A percentile compares a stretch with the other conserved stretches of the same genome.
These are phyloP conservation scores for Hypoxylon sp. DNA, from an alignment of 2,329 filamentous ascomycete genomes.

Conservation along the genomic window DNA sequence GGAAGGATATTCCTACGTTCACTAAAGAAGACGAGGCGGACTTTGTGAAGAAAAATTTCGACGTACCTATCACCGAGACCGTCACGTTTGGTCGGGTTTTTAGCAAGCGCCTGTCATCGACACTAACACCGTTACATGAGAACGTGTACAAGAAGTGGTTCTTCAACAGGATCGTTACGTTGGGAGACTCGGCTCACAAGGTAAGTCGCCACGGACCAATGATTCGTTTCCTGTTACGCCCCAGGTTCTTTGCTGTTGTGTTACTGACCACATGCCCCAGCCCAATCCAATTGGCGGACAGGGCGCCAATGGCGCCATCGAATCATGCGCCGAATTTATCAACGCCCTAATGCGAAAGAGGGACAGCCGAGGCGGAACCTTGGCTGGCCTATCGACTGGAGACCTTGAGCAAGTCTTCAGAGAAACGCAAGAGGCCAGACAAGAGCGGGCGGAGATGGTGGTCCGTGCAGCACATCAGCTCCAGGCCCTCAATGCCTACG, in stretches of 20 bases:
- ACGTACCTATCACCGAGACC: constrained; percentile 46
- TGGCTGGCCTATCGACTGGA: constrained; percentile 28
- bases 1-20: constrained; percentile 55
- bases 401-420: constrained; percentile 39
- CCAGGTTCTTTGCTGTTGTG: neutral
- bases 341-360: constrained; percentile 43
- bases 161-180: constrained; percentile 51
- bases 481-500: neutral
- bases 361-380: constrained; percentile 14
- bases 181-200: constrained; percentile 57
- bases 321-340: constrained; percentile 48
- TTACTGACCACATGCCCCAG: constrained; percentile 10
- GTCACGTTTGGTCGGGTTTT: constrained; percentile 54
- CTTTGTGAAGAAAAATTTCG: constrained; percentile 48
- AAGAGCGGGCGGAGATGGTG: constrained; percentile 2
- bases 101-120: constrained; percentile 48
- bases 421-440: constrained; percentile 43
- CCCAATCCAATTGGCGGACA: constrained; percentile 51
- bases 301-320: constrained; percentile 52
- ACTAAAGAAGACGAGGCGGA: constrained; percentile 53
- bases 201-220: constrained; percentile 35
- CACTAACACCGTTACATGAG: constrained; percentile 56
- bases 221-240: neutral
- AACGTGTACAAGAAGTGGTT: constrained; percentile 55
- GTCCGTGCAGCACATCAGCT: neutral